Conservation (phyloP, 2,329 filamentous ascomycete genomes). For the Capronia americana region DNA sequence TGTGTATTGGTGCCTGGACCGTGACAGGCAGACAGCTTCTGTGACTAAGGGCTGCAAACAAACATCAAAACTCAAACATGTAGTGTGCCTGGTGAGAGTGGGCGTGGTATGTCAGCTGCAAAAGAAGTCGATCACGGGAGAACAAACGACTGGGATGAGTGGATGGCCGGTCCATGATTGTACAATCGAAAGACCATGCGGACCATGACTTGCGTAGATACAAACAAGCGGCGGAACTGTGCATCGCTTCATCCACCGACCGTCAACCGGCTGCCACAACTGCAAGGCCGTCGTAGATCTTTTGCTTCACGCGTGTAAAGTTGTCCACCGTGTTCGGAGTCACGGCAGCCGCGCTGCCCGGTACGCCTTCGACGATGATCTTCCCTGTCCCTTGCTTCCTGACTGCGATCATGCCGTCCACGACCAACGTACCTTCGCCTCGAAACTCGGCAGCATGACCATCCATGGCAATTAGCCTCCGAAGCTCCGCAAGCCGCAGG, state of each 20-base stretch:
- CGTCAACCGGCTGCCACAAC: slow-evolving; percentile 77
- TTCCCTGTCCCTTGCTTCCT: slow-evolving; percentile 84
- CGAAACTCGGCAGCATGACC: slow-evolving; percentile 91
- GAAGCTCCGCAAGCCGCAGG: slow-evolving; percentile 82
- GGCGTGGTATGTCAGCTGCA: neutral
- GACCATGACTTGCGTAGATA: slow-evolving; percentile 2
- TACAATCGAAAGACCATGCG: neutral
- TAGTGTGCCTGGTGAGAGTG: neutral
- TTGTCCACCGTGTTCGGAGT: slow-evolving; percentile 64
- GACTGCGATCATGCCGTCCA: slow-evolving; percentile 87
- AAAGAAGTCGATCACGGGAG: neutral
- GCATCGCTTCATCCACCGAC: neutral
- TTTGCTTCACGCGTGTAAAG: slow-evolving; percentile 85
- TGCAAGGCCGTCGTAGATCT: slow-evolving; percentile 92
- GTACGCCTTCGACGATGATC: slow-evolving; percentile 85
- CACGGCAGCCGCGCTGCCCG: slow-evolving; percentile 56
- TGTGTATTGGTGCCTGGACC: neutral
- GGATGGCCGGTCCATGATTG: neutral
- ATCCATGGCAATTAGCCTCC: slow-evolving; percentile 78
- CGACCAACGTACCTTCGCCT: slow-evolving; percentile 87
- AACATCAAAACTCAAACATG: neutral
- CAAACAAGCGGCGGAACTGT: neutral
- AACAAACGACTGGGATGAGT: neutral
- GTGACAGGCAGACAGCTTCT: neutral
- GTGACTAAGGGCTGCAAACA: slow-evolving; percentile 17